Evolutionary conservation across 2,329 filamentous ascomycete genomes (phyloP), one percentile per base, ranked within the genome.

Genomic region (Lasiodiplodia gonubiensis): DNA sequence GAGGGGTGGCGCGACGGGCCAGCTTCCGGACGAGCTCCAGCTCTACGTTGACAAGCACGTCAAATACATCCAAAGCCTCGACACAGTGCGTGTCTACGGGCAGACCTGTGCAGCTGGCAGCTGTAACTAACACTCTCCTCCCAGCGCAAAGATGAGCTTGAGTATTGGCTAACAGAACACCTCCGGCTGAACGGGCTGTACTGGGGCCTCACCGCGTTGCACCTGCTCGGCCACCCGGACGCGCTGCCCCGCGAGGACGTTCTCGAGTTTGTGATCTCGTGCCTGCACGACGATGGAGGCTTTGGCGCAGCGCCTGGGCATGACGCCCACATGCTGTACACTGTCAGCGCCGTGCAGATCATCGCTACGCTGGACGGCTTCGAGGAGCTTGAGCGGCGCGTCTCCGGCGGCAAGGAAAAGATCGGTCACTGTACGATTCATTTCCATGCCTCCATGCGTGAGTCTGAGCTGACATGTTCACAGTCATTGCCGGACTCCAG

Each of bases 121-220:
- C 69, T 67, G 68, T 59, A 68, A 59, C 61, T 66, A 46, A 66
- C 67, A 48, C 67, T 69, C 59, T 63, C n/a, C 25, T 63, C 42
- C 27, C 46, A 91, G 88, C 90, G 91, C 77, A 93, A 92, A 82
- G 93, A 98, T 84, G 92, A 97, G 80, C 89, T 97, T 73, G 93
- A 97, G 79, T 99, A 98, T 83, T 97, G 94, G 91, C 85, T 98
- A 77, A 99, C 95, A 16, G 94, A 99, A 80, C 95, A 99, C 78
- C 86, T 99, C 72, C 93, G 95, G 69, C 86, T 99, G 68, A 97
- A 95, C 78, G 95, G 95, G 53, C 87, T 99, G 57, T 99, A 99
- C 80, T 99, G 95, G 95, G 95, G 95, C 16, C 82, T 99, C 67
- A 95, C 90, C 7, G 91, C 94, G 7, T 86, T 98, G 49, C 91